Percentiles rank a stretch among this genome's conserved stretches.
These are phyloP conservation scores for Kwoniella sp. DNA, from an alignment of 768 basidiomycete species.

Conservation along the genomic window DNA sequence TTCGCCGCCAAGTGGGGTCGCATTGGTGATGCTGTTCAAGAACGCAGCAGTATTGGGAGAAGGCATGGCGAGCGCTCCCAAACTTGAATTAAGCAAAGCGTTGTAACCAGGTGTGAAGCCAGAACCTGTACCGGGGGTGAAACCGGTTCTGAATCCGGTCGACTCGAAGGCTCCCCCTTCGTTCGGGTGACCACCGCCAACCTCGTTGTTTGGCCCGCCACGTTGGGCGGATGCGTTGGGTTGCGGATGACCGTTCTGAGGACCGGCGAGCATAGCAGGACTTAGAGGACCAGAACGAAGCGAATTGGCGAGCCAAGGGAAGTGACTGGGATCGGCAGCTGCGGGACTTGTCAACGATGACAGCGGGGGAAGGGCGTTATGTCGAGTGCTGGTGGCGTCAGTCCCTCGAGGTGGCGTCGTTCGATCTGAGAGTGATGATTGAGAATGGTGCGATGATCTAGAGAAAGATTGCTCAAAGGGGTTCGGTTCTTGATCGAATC, in stretches of 20 bases:
- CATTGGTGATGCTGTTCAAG: slow-evolving; percentile 85
- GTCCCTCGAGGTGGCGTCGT: slow-evolving; percentile 60
- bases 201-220: slow-evolving; percentile 14
- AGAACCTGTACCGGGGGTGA: slow-evolving; percentile 68
- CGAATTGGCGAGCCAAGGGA: slow-evolving; percentile 62
- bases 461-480: slow-evolving; percentile 96
- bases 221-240: slow-evolving; percentile 19
- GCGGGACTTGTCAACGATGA: slow-evolving; percentile 53
- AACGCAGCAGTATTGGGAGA: slow-evolving; percentile 90
- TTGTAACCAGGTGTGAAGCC: slow-evolving; percentile 70
- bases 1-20: slow-evolving; percentile 43
- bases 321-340: slow-evolving; percentile 53
- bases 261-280: slow-evolving; percentile 93
- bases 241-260: slow-evolving; percentile 56
- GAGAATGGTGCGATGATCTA: slow-evolving; percentile 52
- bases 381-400: slow-evolving; percentile 45
- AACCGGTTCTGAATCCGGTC: slow-evolving; percentile 70
- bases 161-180: slow-evolving; percentile 64
- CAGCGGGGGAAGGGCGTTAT: slow-evolving; percentile 52
- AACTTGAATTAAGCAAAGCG: slow-evolving; percentile 61
- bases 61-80: slow-evolving; percentile 67
- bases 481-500: slow-evolving; percentile 72
- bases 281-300: slow-evolving; percentile 90
- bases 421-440: slow-evolving; percentile 34
- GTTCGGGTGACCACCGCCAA: slow-evolving; percentile 1